These are phyloP conservation scores for Clavispora asparagi DNA, from an alignment of 805 yeast species.

Conservation along the genomic window DNA sequence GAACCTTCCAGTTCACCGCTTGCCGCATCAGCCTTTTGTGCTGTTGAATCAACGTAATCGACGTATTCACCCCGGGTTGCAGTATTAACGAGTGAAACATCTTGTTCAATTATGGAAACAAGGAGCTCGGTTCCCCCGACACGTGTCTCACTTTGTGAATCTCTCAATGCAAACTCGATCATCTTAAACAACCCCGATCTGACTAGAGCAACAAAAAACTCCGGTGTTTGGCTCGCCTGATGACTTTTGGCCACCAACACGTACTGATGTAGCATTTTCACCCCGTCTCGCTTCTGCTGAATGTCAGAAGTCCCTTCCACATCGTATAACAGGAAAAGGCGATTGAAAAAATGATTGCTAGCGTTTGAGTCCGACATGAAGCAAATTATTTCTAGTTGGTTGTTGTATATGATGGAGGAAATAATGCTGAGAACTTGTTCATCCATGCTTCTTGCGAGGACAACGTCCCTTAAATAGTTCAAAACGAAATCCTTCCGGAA, in stretches of 20 bases:
- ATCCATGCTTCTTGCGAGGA: constrained; percentile 74
- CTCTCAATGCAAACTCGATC: constrained; percentile 66
- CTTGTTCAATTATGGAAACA: constrained; percentile 79
- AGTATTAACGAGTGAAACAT: constrained; percentile 54
- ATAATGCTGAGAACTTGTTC: constrained; percentile 70
- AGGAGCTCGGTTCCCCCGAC: constrained; percentile 76
- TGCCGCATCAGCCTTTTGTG: background rate
- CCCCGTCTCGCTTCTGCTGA: constrained; percentile 53
- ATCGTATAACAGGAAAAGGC: constrained; percentile 55
- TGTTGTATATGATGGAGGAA: constrained; percentile 58
- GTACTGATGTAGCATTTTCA: constrained; percentile 75
- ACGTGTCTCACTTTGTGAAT: constrained; percentile 43
- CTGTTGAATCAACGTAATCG: constrained; percentile 25
- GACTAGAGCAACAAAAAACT: constrained; percentile 60
- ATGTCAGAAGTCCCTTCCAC: constrained; percentile 9
- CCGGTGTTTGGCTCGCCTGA: constrained; percentile 55
- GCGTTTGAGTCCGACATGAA: constrained; percentile 46
- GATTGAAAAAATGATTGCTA: constrained; percentile 42
- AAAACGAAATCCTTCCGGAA: constrained; percentile 73
- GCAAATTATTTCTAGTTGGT: constrained; percentile 63
- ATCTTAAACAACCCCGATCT: constrained; percentile 65
- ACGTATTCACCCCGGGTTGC: constrained; percentile 25
- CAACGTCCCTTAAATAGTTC: constrained; percentile 82
- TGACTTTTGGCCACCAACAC: constrained; percentile 66
- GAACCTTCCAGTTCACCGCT: constrained; percentile 6